Base-by-base conservation (phyloP, 441 rosid genomes). In the Raphanus hybrid region DNA sequence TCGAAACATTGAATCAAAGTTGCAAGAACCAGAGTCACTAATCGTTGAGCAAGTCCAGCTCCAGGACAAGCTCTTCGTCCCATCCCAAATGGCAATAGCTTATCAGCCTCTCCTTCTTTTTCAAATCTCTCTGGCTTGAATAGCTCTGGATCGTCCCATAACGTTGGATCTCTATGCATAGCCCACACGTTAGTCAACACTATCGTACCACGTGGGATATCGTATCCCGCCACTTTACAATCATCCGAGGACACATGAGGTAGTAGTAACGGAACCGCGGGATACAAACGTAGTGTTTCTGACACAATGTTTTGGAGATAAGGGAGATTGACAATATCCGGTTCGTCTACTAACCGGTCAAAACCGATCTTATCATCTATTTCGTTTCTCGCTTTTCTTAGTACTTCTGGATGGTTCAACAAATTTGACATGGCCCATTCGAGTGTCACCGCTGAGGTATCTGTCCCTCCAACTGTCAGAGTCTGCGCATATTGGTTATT, bases 11-110 rank as follows among this genome's bases (percentile, higher is more conserved):
- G 88, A 58, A 85, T 77, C 82, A 87, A 64, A 6, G 81, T 61
- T 2, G 83, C 90, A 73, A 85, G 76, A 71, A 78, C 48, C 69
- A 81, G 66, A 0, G 78, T 69, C 4, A 84, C 64, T 15, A 84
- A 50, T 0, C 84, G 80, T 3, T 85, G 84, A 14, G 84, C 90
- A 50, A 85, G 41, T 1, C 70, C 75, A 1, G 80, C 71, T 41
- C 88, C 88, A 6, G 88, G 90, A 58, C 90, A 87, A 5, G 88
- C 80, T 58, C 90, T 76, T 80, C 88, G 78, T 54, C 87, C 87
- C 54, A 80, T 9, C 6, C 90, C 90, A 45, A 85, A 86, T 5
- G 83, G 72, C 67, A 85, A 8, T 20, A 54, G 23, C 57, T 83
- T 84, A 59, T 61, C 14, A 3, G 59, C 32, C 11, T 71, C 86